phyloP scores from a whole-genome alignment of 169 alveolate species.

The Neospora caninum region DNA sequence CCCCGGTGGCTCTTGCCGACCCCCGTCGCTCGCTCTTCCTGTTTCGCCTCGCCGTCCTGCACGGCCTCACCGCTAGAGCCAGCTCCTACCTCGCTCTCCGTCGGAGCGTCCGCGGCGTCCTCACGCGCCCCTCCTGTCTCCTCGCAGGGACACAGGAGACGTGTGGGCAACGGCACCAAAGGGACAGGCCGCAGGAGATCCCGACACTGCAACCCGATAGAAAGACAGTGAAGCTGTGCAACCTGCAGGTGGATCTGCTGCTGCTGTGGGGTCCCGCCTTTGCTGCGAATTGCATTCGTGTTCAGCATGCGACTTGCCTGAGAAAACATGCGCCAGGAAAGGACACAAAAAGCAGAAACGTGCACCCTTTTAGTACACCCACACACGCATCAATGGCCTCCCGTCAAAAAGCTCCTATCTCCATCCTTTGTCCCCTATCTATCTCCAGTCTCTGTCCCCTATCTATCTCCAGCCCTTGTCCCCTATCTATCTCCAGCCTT shows the following conservation, averaged over 20 bases:
- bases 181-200: conserved; percentile 29
- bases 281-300: neutral
- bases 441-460: neutral
- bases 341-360: neutral
- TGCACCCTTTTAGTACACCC: neutral
- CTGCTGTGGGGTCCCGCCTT: conserved; percentile 32
- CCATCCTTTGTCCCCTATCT: neutral
- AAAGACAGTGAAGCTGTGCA: neutral
- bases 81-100: neutral
- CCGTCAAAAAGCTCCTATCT: neutral
- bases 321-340: neutral
- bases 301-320: conserved; percentile 32
- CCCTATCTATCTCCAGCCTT: neutral
- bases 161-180: conserved; percentile 25
- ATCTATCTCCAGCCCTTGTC: neutral
- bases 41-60: neutral
- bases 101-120: neutral
- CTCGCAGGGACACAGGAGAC: neutral
- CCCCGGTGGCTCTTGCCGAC: neutral
- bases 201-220: conserved; percentile 21
- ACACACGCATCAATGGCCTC: neutral
- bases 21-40: neutral
- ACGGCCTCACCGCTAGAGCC: too few species aligned
- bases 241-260: conserved; percentile 57
- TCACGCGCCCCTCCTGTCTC: neutral